Percentiles rank a stretch among this genome's conserved stretches.
Evolutionary conservation across 1,284 basidiomycete species (phyloP).

Genomic region (Malassezia vespertilionis): DNA sequence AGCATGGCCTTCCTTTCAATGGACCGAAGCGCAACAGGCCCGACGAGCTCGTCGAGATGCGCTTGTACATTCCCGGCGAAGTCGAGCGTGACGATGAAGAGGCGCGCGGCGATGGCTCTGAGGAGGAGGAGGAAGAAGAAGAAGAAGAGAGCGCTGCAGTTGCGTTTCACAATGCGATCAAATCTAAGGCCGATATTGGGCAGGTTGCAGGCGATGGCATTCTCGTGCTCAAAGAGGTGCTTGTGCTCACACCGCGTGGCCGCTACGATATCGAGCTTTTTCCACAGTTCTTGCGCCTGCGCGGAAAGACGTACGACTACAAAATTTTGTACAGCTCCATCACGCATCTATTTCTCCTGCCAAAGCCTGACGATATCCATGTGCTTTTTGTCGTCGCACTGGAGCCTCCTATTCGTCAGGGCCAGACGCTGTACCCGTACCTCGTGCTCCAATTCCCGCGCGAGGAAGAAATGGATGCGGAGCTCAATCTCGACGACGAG

Average conservation of each 20-base stretch:
- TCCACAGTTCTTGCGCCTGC: slow-evolving; percentile 78
- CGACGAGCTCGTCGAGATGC: slow-evolving; percentile 80
- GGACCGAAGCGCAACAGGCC: slow-evolving; percentile 27
- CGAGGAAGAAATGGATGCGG: slow-evolving; percentile 92
- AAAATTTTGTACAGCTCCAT: slow-evolving; percentile 88
- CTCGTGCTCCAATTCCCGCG: slow-evolving; percentile 93
- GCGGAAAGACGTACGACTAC: slow-evolving; percentile 98
- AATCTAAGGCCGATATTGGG: slow-evolving; percentile 90
- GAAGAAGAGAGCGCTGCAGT: slow-evolving; percentile 71
- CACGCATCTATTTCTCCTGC: slow-evolving; percentile 78
- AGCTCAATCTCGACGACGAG: slow-evolving; percentile 74
- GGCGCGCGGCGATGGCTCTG: slow-evolving; percentile 54
- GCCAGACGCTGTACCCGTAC: slow-evolving; percentile 94
- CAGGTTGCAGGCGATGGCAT: slow-evolving; percentile 84
- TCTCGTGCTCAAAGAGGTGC: slow-evolving; percentile 87
- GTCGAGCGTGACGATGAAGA: slow-evolving; percentile 49
- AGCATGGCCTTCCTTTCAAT: slow-evolving; percentile 10
- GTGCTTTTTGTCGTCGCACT: slow-evolving; percentile 63
- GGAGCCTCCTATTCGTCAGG: slow-evolving; percentile 83
- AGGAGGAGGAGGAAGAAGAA: slow-evolving; percentile 51
- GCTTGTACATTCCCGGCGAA: slow-evolving; percentile 87
- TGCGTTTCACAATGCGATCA: slow-evolving; percentile 90
- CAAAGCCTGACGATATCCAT: slow-evolving; percentile 86
- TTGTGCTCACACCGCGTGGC: slow-evolving; percentile 87
- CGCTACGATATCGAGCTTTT: slow-evolving; percentile 98